A percentile compares a stretch with the other conserved stretches of the same genome.
phyloP scores from a whole-genome alignment of 2,329 filamentous ascomycete genomes.

The Neopestalotiopsis clavispora region DNA sequence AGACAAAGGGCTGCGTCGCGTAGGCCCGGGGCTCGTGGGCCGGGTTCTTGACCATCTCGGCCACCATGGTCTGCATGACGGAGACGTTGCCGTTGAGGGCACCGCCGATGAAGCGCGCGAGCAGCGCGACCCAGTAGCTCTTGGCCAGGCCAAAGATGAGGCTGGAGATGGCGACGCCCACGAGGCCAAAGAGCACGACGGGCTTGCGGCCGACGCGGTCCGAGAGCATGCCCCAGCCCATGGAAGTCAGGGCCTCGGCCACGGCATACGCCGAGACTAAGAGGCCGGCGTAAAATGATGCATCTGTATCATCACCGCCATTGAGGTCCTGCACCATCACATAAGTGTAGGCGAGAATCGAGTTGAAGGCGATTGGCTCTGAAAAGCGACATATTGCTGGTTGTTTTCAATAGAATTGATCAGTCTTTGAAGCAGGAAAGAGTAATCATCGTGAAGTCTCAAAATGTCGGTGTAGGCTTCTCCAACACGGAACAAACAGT shows the following conservation, averaged over 20 bases:
- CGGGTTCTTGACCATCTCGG: constrained; percentile 46
- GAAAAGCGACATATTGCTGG: constrained; percentile 50
- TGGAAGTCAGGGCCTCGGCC: constrained; percentile 46
- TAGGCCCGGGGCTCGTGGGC: constrained; percentile 46
- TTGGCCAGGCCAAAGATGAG: constrained; percentile 47
- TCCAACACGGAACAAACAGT: background rate
- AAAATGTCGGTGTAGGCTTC: constrained; percentile 2
- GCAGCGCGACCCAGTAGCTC: constrained; percentile 46
- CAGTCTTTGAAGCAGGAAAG: background rate
- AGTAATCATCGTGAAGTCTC: background rate
- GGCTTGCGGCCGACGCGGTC: constrained; percentile 45
- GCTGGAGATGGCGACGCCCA: constrained; percentile 43
- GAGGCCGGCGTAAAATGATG: constrained; percentile 56
- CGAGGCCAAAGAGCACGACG: constrained; percentile 40
- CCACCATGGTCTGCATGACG: constrained; percentile 43
- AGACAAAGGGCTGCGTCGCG: constrained; percentile 42
- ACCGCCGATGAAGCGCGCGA: constrained; percentile 45
- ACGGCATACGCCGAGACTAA: constrained; percentile 49
- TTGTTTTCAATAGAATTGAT: constrained; percentile 2
- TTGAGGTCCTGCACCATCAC: constrained; percentile 46
- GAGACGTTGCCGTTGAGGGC: constrained; percentile 45
- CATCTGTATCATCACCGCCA: constrained; percentile 40
- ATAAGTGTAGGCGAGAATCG: constrained; percentile 49
- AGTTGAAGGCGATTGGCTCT: constrained; percentile 51
- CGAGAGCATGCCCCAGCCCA: constrained; percentile 47